phyloP scores from a whole-genome alignment of 208 protist genomes.

The Wallacemonas sp. region DNA sequence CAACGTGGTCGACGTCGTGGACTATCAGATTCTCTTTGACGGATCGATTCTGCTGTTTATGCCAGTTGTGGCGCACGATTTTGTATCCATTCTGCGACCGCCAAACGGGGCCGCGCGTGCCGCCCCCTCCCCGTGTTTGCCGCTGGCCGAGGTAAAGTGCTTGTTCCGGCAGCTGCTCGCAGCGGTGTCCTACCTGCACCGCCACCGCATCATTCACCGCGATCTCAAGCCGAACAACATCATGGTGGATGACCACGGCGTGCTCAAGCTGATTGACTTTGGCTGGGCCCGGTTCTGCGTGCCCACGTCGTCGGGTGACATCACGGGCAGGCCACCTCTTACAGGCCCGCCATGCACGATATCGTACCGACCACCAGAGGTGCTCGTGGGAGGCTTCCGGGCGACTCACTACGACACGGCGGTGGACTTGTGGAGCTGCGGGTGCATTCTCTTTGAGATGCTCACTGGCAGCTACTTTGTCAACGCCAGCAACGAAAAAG shows the following conservation, averaged over 20 bases:
- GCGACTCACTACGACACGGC: constrained; percentile 83
- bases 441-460: constrained; percentile 98
- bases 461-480: constrained; percentile 95
- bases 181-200: constrained; percentile 82
- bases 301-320: background rate
- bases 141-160: constrained; percentile 81
- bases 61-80: constrained; percentile 76
- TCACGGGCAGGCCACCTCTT: background rate
- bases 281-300: constrained; percentile 71
- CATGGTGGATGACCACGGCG: constrained; percentile 72
- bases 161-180: constrained; percentile 77
- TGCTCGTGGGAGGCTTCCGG: constrained; percentile 52
- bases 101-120: constrained; percentile 1
- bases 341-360: constrained; percentile 66
- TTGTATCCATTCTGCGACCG: constrained; percentile 56
- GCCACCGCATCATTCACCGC: constrained; percentile 74
- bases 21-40: constrained; percentile 73
- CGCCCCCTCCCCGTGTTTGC: constrained; percentile 38
- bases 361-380: constrained; percentile 76
- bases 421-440: constrained; percentile 95
- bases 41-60: constrained; percentile 72
- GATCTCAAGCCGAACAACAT: constrained; percentile 92
- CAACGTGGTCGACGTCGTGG: constrained; percentile 65
- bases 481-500: constrained; percentile 46
- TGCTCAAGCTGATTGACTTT: constrained; percentile 91